Evolutionary conservation across 2,329 filamentous ascomycete species (phyloP), one percentile per base, ranked within the genome.

Genomic region (Penicillium hordei): DNA sequence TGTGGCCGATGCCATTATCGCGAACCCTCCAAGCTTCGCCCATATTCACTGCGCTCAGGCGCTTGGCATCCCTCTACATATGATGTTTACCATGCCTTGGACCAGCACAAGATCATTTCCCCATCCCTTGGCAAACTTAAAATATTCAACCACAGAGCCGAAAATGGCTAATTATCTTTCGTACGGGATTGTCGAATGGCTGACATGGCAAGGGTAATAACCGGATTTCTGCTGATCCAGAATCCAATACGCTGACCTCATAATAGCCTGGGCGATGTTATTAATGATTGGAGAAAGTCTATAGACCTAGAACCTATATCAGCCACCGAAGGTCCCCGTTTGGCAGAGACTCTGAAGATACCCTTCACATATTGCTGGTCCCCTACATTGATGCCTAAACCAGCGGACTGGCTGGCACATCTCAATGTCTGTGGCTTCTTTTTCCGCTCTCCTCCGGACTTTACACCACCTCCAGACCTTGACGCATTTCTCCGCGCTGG

Each of bases 11-110:
- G 73, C 74, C 12, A 82, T 82, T 48, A 81, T 82, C 39, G 80
- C 80, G 4, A 82, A 82, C 34, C 79, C 80, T 2, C 78, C 79
- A 1, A 77, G 73, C 1, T 78, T 80, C 68, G 78, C 76, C 0
- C 79, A 81, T 60, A 73, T 81, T 8, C 78, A 81, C 56, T 81
- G 79, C 59, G 79, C 79, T 1, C 71, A 82, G 61, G 75, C 73
- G 48, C 72, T 82, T 15, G 74, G 73, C 0, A 73, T 81, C 17
- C 79, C 79, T 12, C 58, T 82, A 12, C 79, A 81, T 59, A 74
- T 82, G 65, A 75, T 82, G 49, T 79, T 79, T 57, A 82, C 70
- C 17, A 82, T 81, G 79, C 79, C 79, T 5, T 81, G 76, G 73
- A 74, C 67, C 4, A 66, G 63, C 10, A 80, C 78, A 2, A 62